Evolutionary conservation across 2,329 filamentous ascomycete genomes (phyloP).

Genomic region (Furcasterigmium sp.): DNA sequence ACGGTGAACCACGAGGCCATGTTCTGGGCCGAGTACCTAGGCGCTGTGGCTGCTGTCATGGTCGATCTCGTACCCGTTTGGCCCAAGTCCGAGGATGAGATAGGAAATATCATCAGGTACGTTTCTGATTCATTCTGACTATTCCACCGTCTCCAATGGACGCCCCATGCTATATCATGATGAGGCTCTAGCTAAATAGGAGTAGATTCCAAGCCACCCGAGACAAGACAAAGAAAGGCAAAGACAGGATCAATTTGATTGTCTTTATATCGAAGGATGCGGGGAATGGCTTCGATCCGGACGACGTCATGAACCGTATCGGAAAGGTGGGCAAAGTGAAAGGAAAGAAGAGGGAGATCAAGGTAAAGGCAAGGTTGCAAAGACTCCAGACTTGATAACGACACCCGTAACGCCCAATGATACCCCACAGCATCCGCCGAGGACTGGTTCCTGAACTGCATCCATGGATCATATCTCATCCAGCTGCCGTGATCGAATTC

Average conservation of each 20-base stretch:
- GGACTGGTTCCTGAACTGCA: too few species aligned
- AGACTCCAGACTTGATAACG: not conserved
- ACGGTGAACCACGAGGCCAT: slow-evolving; percentile 28
- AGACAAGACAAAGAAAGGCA: slow-evolving; percentile 27
- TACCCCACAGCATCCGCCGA: too few species aligned
- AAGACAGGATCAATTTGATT: slow-evolving; percentile 23
- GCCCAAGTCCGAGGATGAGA: slow-evolving; percentile 27
- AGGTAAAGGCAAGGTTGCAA: slow-evolving; percentile 6
- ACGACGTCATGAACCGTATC: slow-evolving; percentile 19
- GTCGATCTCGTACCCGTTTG: slow-evolving; percentile 34
- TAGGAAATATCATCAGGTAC: slow-evolving; percentile 34
- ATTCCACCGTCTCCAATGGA: not conserved
- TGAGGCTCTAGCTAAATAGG: slow-evolving; percentile 15
- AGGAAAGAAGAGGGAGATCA: slow-evolving; percentile 10
- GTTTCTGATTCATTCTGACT: slow-evolving; percentile 12
- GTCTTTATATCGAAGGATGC: slow-evolving; percentile 25
- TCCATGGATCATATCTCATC: too few species aligned
- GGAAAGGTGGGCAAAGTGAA: slow-evolving; percentile 9
- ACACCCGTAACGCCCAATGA: not conserved
- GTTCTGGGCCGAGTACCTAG: slow-evolving; percentile 51
- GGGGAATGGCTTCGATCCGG: slow-evolving; percentile 22
- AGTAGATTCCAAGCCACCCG: slow-evolving; percentile 14
- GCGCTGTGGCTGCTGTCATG: slow-evolving; percentile 39
- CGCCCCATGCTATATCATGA: slow-evolving; percentile 1
- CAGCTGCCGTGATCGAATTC: too few species aligned